These are phyloP conservation scores for Williopsis jadinii DNA, from an alignment of 1,139 yeast species.

Conservation along the genomic window DNA sequence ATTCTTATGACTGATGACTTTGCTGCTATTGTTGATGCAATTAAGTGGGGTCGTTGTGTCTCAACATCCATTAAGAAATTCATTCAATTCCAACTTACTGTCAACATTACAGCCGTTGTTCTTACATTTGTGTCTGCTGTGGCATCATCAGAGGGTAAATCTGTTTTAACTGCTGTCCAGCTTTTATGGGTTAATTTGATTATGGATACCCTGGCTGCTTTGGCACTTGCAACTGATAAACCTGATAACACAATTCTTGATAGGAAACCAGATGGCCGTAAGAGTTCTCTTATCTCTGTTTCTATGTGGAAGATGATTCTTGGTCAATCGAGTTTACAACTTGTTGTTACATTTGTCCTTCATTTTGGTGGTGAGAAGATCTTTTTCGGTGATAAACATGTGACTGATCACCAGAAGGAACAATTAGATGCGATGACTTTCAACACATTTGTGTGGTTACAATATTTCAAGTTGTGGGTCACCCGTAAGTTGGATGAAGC, in stretches of 20 bases:
- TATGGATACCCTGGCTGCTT: conserved; percentile 97
- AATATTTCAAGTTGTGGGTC: conserved; percentile 87
- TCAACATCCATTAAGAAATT: conserved; percentile 91
- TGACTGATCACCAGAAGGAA: conserved; percentile 41
- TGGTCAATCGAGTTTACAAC: conserved; percentile 78
- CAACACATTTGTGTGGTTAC: conserved; percentile 97
- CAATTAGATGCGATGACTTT: conserved; percentile 81
- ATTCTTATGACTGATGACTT: conserved; percentile 94
- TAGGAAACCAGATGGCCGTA: conserved; percentile 80
- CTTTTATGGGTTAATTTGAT: conserved; percentile 94
- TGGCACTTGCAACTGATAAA: conserved; percentile 96
- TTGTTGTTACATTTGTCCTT: conserved; percentile 67
- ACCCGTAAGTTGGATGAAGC: conserved; percentile 90
- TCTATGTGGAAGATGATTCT: conserved; percentile 99
- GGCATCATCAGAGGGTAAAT: conserved; percentile 65
- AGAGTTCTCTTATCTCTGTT: conserved; percentile 71
- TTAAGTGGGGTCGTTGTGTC: conserved; percentile 98
- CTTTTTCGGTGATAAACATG: conserved; percentile 37
- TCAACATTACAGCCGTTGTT: conserved; percentile 89
- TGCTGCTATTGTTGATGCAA: conserved; percentile 93
- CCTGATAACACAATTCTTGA: conserved; percentile 78
- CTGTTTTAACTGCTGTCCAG: conserved; percentile 95
- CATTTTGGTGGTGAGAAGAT: conserved; percentile 71
- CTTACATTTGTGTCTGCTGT: conserved; percentile 93
- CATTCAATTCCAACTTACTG: conserved; percentile 93